Base-by-base conservation (phyloP, 768 basidiomycete species). In the Cubamyces lactineus region DNA sequence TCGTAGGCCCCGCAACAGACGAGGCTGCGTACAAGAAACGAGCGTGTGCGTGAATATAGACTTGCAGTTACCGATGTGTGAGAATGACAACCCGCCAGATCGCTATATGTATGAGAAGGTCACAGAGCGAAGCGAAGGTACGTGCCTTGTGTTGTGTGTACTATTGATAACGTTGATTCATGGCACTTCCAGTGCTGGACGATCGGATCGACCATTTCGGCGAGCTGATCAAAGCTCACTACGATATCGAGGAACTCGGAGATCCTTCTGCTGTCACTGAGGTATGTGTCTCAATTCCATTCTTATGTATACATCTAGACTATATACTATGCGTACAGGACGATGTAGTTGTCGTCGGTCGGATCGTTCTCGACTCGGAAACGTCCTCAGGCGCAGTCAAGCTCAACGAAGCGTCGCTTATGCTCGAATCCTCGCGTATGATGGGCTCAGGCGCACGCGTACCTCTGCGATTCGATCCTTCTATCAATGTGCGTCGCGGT, bases 21-120 rank as follows among this genome's bases (percentile, higher is more conserved):
- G 68, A 70, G 34, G 60, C 59, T 5, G 69, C 72, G 24, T 75
- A 69, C 43, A 83, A 79, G 60, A 77, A 75, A 57, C 82, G 86
- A 38, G 78, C 80, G 39, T 90, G 90, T 91, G 71, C 79, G 86
- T 61, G 13, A 52, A 39, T 23, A 55, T 21, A n/a, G 24, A 47
- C 47, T 40, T 24, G 38, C 13, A 28, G 15, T 1, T 47, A 15
- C 7, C 21, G 19, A 21, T 9, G 40, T 41, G 2, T 46, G 38
- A 16, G 21, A 38, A 40, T 40, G 23, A 46, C 59, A 12, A 40
- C 26, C 62, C 87, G 86, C 85, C 66, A 92, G 90, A 88, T 81
- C 84, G 91, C 28, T 98, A 98, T 73, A 96, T 96, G 95, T 94
- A 91, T 70, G 95, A 98, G 74, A 94, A 92, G 76, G 80, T 90